A percentile compares a stretch with the other conserved stretches of the same genome.
Evolutionary conservation across 148 eudicot genomes (phyloP).

Genomic region (Simmondsia chinensis): DNA sequence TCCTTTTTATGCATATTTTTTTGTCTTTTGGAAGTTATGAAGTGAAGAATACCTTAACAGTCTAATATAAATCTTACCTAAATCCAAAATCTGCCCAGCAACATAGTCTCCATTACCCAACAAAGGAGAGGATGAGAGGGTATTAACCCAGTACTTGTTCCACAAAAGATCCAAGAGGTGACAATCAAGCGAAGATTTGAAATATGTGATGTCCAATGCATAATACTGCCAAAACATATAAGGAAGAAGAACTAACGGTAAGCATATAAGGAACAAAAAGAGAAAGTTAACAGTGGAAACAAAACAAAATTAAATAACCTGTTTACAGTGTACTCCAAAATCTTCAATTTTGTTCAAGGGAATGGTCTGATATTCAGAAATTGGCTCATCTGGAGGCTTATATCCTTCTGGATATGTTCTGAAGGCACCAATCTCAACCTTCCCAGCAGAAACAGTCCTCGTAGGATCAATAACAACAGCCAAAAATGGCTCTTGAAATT

Average conservation of each 20-base stretch:
- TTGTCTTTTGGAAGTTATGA: too few species aligned
- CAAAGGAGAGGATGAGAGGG: slow-evolving; percentile 92
- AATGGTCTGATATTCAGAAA: slow-evolving; percentile 95
- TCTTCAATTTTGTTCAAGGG: slow-evolving; percentile 97
- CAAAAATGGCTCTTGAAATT: slow-evolving; percentile 89
- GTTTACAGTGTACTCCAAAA: slow-evolving; percentile 97
- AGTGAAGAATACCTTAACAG: neutral
- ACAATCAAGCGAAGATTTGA: slow-evolving; percentile 94
- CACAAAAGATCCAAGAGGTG: slow-evolving; percentile 97
- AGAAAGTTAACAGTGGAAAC: slow-evolving; percentile 1
- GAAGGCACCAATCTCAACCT: slow-evolving; percentile 97
- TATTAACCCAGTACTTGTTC: slow-evolving; percentile 99
- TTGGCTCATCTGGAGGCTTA: slow-evolving; percentile 94
- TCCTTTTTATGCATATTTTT: too few species aligned
- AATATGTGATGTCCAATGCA: slow-evolving; percentile 85
- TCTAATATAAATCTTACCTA: slow-evolving; percentile 34
- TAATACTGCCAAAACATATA: slow-evolving; percentile 77
- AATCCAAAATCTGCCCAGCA: slow-evolving; percentile 95
- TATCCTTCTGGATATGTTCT: slow-evolving; percentile 97
- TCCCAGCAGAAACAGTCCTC: slow-evolving; percentile 97
- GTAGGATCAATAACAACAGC: slow-evolving; percentile 99
- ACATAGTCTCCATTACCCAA: slow-evolving; percentile 91
- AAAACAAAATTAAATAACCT: slow-evolving; percentile 29
- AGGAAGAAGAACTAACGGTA: slow-evolving; percentile 3
- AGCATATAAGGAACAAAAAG: neutral